A percentile compares a stretch with the other conserved stretches of the same genome.
phyloP scores from a whole-genome alignment of 257 asterid genomes.

The Capsicum baccatum region DNA sequence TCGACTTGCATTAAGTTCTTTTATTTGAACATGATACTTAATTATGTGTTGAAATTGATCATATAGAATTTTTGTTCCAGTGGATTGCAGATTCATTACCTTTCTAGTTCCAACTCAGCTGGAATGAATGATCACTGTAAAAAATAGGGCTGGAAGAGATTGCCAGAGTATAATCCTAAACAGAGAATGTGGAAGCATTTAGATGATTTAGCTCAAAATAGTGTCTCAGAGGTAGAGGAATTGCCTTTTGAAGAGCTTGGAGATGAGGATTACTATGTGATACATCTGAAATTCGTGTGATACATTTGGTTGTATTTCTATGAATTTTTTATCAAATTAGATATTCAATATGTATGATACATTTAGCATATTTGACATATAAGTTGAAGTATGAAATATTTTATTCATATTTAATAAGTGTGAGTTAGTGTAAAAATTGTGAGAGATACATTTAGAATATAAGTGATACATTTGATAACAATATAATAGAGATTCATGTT shows the following conservation, averaged over 20 bases:
- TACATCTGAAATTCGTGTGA: too few relatives aligned
- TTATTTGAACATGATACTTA: conserved; percentile 30
- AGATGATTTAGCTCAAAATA: conserved; percentile 52
- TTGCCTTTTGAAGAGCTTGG: conserved; percentile 69
- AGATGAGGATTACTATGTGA: conserved; percentile 76
- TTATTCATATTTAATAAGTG: too few relatives aligned
- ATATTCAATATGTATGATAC: too few relatives aligned
- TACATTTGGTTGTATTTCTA: too few relatives aligned
- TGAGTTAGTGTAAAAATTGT: too few relatives aligned
- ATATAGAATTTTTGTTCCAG: conserved; percentile 44
- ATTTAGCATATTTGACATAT: too few relatives aligned
- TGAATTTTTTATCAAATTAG: too few relatives aligned
- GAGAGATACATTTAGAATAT: too few relatives aligned
- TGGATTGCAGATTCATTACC: conserved; percentile 81
- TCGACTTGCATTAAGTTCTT: neutral
- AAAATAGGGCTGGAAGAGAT: conserved; percentile 75
- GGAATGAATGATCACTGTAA: conserved; percentile 80
- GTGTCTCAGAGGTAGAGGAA: conserved; percentile 56
- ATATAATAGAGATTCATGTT: too few relatives aligned
- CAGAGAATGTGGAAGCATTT: conserved; percentile 83
- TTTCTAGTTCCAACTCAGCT: conserved; percentile 68
- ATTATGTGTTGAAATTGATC: conserved; percentile 33
- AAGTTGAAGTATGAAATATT: too few relatives aligned
- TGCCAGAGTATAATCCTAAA: conserved; percentile 67
- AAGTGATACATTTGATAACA: too few relatives aligned